Evolutionary conservation across 257 asterid genomes (phyloP), one percentile per base, ranked within the genome.

Genomic region (Ophiorrhiza pumila): DNA sequence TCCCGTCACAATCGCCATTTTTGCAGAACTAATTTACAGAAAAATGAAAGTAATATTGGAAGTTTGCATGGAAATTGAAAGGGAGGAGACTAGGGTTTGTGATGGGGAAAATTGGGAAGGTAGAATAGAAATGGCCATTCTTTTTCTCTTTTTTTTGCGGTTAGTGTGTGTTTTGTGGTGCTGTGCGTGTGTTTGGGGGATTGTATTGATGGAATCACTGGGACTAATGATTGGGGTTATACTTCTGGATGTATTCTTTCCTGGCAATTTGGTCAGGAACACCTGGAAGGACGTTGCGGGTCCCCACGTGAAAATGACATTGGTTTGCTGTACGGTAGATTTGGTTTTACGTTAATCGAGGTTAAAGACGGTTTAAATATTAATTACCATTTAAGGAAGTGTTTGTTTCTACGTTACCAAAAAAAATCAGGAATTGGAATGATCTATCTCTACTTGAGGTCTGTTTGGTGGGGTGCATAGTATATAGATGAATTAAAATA

Each of bases 1-100:
- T 45, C 98, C 98, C 9, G 96, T 90, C 31, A 91, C 91, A 49
- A 88, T 79, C 83, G 92, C 87, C 98, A 94, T 91, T 49, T 13
- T 65, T 11, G 29, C 15, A 0, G 22, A 42, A 18, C 58, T 3
- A 25, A 60, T 37, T 39, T n/a, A 32, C 14, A 55, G 11, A 39
- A 2, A 50, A 5, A 35, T 11, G 55, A 49, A 4, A 0, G 25
- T 8, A 34, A 47, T 13, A 29, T 10, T 14, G 17, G 7, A 65
- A 1, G 29, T 0, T 22, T 50, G 25, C 50, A 29, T 53, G 60
- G 60, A 31, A 15, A 31, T 2, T 13, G 5, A 34, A 0, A 9
- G 17, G 8, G 7, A 53, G 5, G 4, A 17, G 17, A 17, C 31
- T 74, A 85, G 87, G 87, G 82, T 71, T 81, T 43, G 12, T 1